Percentiles rank a stretch among this genome's conserved stretches.
These are phyloP conservation scores for Coniferiporia sulphurascens DNA, from an alignment of 1,284 basidiomycete species.

Conservation along the genomic window DNA sequence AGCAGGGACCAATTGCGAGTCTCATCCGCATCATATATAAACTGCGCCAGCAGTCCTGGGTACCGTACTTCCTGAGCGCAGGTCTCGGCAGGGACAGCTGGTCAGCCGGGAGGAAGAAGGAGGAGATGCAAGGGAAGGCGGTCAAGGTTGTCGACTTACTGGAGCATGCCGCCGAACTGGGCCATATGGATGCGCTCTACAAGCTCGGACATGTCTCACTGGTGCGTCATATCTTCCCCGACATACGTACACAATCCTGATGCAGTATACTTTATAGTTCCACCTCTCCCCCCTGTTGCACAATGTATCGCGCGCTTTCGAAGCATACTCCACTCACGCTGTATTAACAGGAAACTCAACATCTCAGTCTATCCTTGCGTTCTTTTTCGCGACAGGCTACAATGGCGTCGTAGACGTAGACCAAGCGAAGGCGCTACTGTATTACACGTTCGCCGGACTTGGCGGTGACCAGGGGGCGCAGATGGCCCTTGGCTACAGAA, in stretches of 20 bases:
- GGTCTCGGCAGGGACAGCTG: conserved; percentile 39
- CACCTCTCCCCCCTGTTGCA: conserved; percentile 64
- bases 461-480: conserved; percentile 84
- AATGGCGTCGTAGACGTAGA: conserved; percentile 62
- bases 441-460: conserved; percentile 91
- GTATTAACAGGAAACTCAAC: conserved; percentile 70
- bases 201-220: conserved; percentile 68
- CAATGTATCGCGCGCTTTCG: conserved; percentile 56
- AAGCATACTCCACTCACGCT: conserved; percentile 59
- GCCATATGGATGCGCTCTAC: conserved; percentile 72
- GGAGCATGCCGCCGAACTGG: conserved; percentile 73
- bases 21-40: conserved; percentile 58
- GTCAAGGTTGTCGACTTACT: conserved; percentile 75
- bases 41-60: conserved; percentile 49
- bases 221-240: conserved; percentile 38
- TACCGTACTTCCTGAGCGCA: conserved; percentile 39
- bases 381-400: conserved; percentile 86
- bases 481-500: conserved; percentile 92
- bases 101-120: conserved; percentile 48
- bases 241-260: background rate
- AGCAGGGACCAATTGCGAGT: conserved; percentile 66
- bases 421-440: conserved; percentile 78
- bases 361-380: conserved; percentile 79
- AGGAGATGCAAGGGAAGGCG: conserved; percentile 58
- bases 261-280: conserved; percentile 40